Evolutionary conservation across 2,329 filamentous ascomycete genomes (phyloP), one percentile per base, ranked within the genome.

Genomic region (Arthrobotrys megalospora): DNA sequence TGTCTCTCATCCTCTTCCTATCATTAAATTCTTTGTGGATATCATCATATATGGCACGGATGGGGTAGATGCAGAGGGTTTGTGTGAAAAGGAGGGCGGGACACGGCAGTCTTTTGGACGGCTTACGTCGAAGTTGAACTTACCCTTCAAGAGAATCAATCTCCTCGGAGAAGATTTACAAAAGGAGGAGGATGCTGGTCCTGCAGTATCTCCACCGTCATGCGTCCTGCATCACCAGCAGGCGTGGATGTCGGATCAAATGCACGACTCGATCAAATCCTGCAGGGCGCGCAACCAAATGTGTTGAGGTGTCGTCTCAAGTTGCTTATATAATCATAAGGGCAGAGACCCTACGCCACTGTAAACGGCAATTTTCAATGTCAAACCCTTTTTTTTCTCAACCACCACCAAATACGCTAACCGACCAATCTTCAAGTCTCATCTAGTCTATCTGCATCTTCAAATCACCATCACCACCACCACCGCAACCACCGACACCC

Each of bases 1-100:
- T 36, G 43, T 24, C 70, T 63, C 53, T 75, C 70, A 75, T 75
- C 70, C 70, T 75, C 70, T 75, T 75, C 70, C 70, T 75, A 75
- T 75, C 70, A 75, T 75, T 66, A 67, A 60, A 60, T 67, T 50
- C 34, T 62, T 75, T 64, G 47, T 55, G 38, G 38, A 67, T 63
- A 60, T 75, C 70, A 75, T 75, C 70, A 75, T 75, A 7, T 63
- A 60, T 65, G 58, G 47, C 47, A 28, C 34, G 16, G 45, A 62
- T 32, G 19, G 41, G 38, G 58, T 32, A 32, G 38, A 62, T 47
- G 36, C 16, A 55, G n/a, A 19, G 45, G 14, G 41, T 19, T 58
- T 41, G 11, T 52, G 48, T 8, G 19, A 14, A 5, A 48, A 6
- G 19, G 11, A 8, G 11, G 48, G 50, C 7, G 12, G 50, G 19